These are phyloP conservation scores for Phlebopus sp. DNA, from an alignment of 1,284 basidiomycete species.

Conservation along the genomic window DNA sequence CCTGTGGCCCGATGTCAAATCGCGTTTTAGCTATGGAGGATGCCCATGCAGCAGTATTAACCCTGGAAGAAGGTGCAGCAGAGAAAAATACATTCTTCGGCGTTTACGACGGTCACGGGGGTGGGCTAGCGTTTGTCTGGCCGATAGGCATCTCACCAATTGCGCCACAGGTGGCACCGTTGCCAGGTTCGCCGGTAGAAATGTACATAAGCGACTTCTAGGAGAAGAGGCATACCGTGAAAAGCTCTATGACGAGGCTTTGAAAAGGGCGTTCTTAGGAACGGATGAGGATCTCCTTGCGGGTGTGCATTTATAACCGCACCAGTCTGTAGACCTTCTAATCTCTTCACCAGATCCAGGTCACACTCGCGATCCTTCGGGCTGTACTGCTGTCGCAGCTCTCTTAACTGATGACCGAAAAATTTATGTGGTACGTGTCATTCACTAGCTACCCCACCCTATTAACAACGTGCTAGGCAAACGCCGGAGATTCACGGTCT, in stretches of 20 bases:
- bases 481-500: slow-evolving; percentile 95
- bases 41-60: slow-evolving; percentile 83
- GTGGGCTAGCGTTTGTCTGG: slow-evolving; percentile 44
- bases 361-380: slow-evolving; percentile 90
- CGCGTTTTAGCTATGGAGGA: slow-evolving; percentile 88
- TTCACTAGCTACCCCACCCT: slow-evolving; percentile 1
- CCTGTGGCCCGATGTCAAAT: neutral
- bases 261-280: slow-evolving; percentile 89
- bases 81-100: slow-evolving; percentile 84
- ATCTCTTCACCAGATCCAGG: slow-evolving; percentile 61
- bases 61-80: slow-evolving; percentile 52
- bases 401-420: slow-evolving; percentile 77
- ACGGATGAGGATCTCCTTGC: slow-evolving; percentile 93
- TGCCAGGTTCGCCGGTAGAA: slow-evolving; percentile 87
- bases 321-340: too few relatives aligned
- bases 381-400: slow-evolving; percentile 93
- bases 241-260: slow-evolving; percentile 70
- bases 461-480: slow-evolving; percentile 61
- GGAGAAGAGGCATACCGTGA: slow-evolving; percentile 72
- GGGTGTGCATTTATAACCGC: slow-evolving; percentile 47
- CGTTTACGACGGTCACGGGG: slow-evolving; percentile 98
- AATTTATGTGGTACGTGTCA: slow-evolving; percentile 67
- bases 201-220: slow-evolving; percentile 82
- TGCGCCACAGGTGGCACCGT: slow-evolving; percentile 71
- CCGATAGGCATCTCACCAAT: neutral